Evolutionary conservation across 176 grass and related monocot species (phyloP).

Genomic region (Hordeum marinum): DNA sequence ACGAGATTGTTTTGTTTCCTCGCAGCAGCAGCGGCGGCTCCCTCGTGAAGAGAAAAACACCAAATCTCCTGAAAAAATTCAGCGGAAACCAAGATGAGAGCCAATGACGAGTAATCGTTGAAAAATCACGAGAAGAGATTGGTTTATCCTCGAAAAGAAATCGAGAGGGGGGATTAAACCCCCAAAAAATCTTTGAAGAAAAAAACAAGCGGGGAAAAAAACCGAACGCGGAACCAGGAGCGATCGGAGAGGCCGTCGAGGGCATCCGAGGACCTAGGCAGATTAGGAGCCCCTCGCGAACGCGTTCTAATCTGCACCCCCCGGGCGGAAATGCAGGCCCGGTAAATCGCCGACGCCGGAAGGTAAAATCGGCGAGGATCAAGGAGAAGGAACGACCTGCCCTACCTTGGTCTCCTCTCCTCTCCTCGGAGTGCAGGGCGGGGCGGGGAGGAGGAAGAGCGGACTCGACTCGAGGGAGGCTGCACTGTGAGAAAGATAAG

Average conservation of each 20-base stretch:
- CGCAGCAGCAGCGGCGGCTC: not conserved
- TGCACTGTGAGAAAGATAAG: conserved; percentile 9
- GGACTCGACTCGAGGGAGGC: conserved; percentile 11
- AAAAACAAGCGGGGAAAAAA: not conserved
- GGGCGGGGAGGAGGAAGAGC: not conserved
- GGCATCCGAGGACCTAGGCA: not conserved
- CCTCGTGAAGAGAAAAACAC: not conserved
- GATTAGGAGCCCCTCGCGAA: not conserved
- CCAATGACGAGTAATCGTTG: not conserved
- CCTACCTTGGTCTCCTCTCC: conserved; percentile 9
- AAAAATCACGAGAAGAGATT: no score
- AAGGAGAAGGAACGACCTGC: not conserved
- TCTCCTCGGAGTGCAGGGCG: conserved; percentile 10
- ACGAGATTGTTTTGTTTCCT: conserved; percentile 20
- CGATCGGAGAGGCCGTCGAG: not conserved
- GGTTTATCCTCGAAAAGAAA: no score
- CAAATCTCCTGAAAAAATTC: conserved; percentile 19
- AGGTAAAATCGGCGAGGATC: not conserved
- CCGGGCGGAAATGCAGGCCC: conserved; percentile 29
- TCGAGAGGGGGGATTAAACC: conserved; percentile 1
- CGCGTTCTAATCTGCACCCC: not conserved
- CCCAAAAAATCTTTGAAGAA: not conserved
- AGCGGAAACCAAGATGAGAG: not conserved
- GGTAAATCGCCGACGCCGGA: not conserved
- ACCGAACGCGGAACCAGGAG: not conserved